Base-by-base conservation (phyloP, 768 basidiomycete species). In the Neoboletus subvelutipes region DNA sequence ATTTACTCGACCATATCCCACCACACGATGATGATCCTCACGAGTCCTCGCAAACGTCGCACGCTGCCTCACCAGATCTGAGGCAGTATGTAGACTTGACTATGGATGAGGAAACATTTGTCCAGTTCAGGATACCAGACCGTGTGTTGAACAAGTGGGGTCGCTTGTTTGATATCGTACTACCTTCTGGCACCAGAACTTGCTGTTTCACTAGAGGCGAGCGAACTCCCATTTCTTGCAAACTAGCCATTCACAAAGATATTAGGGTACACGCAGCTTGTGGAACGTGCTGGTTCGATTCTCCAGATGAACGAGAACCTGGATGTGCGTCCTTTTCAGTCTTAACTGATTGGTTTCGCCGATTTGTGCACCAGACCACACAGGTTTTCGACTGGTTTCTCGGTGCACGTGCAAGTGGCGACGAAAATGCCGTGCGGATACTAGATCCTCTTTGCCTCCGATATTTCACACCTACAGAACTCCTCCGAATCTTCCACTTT, bases 141-240 rank as follows among this genome's bases (percentile, higher is more conserved):
- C 83, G 80, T 52, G 78, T 89, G 20, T 71, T 93, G 5, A 62
- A 69, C 60, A 90, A 86, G 72, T 92, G 90, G 87, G 90, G 88
- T 4, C 77, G 85, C 28, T 71, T 92, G 26, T 92, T 92, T 64
- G 91, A 92, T 60, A 90, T 93, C 45, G 87, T 90, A 12, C 67
- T 80, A 11, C 87, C 88, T 0, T 84, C 83, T 11, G 73, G 81
- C 29, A 71, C 67, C 37, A 76, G 87, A 45, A 84, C 83, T 1
- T 92, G 91, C 61, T 93, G 91, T 68, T 92, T 93, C 67, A 92
- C 90, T 18, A 75, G 90, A 73, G 88, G 90, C 89, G 61, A 12
- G 45, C 12, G 1, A 15, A 8, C 17, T 22, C 36, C 4, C 5
- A 5, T 22, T 10, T n/a, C n/a, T 22, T 33, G 54, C 12, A 15